Conservation (phyloP, 306 rosid species). For the Dryas alaskensis region DNA sequence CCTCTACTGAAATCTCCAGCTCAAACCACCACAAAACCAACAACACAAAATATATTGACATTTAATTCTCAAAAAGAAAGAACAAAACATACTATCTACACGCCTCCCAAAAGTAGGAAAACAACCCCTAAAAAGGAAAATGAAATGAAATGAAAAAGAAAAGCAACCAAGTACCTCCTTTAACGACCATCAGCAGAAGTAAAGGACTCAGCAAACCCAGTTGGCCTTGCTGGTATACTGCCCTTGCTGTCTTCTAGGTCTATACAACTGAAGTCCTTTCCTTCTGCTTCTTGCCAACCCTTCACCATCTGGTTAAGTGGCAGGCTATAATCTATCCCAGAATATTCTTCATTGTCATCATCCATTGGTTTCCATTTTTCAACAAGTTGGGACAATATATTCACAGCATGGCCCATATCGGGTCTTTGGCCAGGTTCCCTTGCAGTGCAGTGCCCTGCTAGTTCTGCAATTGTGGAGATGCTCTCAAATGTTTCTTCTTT, state of each 20-base stretch:
- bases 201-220: slow-evolving; percentile 93
- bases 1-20: slow-evolving; percentile 46
- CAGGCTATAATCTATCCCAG: slow-evolving; percentile 85
- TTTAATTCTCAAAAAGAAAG: slow-evolving; percentile 32
- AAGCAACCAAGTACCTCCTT: slow-evolving; percentile 40
- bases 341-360: slow-evolving; percentile 70
- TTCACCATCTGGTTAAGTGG: slow-evolving; percentile 98
- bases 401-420: slow-evolving; percentile 94
- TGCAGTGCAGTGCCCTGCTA: slow-evolving; percentile 97
- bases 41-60: slow-evolving; percentile 29
- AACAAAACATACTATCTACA: slow-evolving; percentile 53
- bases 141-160: neutral
- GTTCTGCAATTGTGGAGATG: slow-evolving; percentile 59
- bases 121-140: slow-evolving; percentile 1
- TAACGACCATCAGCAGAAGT: slow-evolving; percentile 94
- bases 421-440: slow-evolving; percentile 93
- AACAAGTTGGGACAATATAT: slow-evolving; percentile 77
- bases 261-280: slow-evolving; percentile 64
- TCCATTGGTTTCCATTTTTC: slow-evolving; percentile 93
- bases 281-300: slow-evolving; percentile 98
- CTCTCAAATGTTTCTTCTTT: slow-evolving; percentile 79
- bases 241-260: slow-evolving; percentile 84
- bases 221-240: slow-evolving; percentile 92
- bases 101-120: slow-evolving; percentile 35
- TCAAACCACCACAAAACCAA: slow-evolving; percentile 29